Evolutionary conservation across 805 yeast genomes (phyloP).

Genomic region (Saccharomycopsis schoenii): DNA sequence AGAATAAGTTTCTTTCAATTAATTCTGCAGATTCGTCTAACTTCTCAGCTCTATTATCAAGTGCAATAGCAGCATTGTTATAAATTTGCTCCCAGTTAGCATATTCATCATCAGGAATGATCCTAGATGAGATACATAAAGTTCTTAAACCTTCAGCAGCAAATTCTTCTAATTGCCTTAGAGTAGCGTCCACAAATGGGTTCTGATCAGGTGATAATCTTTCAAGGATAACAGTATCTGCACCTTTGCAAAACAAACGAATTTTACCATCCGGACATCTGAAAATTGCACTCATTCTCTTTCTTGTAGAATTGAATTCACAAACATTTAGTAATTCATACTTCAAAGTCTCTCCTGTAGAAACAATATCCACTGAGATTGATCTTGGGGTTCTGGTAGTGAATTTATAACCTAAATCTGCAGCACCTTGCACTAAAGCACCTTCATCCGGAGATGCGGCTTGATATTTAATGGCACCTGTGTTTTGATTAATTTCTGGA

Average conservation of each 20-base stretch:
- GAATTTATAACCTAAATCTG: conserved; percentile 76
- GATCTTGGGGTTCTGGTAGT: conserved; percentile 77
- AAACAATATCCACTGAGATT: conserved; percentile 49
- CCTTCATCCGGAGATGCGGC: conserved; percentile 99
- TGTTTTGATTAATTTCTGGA: conserved; percentile 61
- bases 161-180: conserved; percentile 86
- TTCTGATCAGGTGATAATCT: conserved; percentile 58
- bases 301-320: conserved; percentile 95
- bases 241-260: conserved; percentile 89
- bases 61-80: conserved; percentile 72
- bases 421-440: conserved; percentile 95
- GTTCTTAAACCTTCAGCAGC: conserved; percentile 96
- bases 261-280: conserved; percentile 91
- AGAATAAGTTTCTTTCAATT: conserved; percentile 68
- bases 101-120: conserved; percentile 72
- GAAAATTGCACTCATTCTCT: conserved; percentile 93
- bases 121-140: conserved; percentile 81
- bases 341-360: conserved; percentile 40
- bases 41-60: conserved; percentile 62
- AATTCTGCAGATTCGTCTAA: conserved; percentile 84
- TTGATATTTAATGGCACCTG: conserved; percentile 73
- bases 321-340: conserved; percentile 84
- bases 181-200: conserved; percentile 75
- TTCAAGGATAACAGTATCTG: conserved; percentile 91
- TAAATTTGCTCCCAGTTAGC: conserved; percentile 54